Evolutionary conservation across 192 early-diverging fungal species (phyloP).

Genomic region (Entophlyctis luteolus): DNA sequence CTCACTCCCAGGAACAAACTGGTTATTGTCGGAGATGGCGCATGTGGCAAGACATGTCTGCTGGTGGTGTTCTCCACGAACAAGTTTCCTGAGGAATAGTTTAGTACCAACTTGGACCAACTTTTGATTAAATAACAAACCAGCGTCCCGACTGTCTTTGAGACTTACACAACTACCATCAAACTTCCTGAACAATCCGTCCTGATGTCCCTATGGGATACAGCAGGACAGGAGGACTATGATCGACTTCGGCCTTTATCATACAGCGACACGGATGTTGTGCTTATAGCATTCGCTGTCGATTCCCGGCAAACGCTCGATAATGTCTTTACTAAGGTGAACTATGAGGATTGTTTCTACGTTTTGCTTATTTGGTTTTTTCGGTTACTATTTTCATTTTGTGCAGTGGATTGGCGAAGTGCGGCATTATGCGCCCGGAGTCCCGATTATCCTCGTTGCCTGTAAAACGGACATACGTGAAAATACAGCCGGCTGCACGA

Average conservation of each 20-base stretch:
- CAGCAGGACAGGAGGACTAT: slow-evolving; percentile 89
- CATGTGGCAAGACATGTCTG: too few species aligned
- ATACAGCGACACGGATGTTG: slow-evolving; percentile 81
- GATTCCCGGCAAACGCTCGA: slow-evolving; percentile 83
- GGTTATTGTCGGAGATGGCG: too few species aligned
- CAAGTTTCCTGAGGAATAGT: too few species aligned
- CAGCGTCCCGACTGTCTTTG: slow-evolving; percentile 55
- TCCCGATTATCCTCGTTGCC: too few species aligned
- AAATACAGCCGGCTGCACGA: too few species aligned
- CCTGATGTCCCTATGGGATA: slow-evolving; percentile 86
- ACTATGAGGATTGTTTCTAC: not conserved
- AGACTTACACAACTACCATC: slow-evolving; percentile 33
- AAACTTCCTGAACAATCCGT: slow-evolving; percentile 40
- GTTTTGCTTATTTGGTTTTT: not conserved
- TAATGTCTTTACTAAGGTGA: slow-evolving; percentile 54
- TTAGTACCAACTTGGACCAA: too few species aligned
- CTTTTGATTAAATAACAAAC: slow-evolving; percentile 41
- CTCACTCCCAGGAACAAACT: too few species aligned
- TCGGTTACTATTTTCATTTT: slow-evolving; percentile 17
- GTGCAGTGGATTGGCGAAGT: too few species aligned
- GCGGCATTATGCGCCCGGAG: too few species aligned
- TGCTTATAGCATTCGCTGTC: slow-evolving; percentile 84
- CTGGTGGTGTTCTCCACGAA: too few species aligned
- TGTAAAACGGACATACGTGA: too few species aligned
- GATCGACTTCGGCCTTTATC: slow-evolving; percentile 75